Base-by-base conservation (phyloP, 2,329 filamentous ascomycete genomes). In the Fusarium subtropicale region DNA sequence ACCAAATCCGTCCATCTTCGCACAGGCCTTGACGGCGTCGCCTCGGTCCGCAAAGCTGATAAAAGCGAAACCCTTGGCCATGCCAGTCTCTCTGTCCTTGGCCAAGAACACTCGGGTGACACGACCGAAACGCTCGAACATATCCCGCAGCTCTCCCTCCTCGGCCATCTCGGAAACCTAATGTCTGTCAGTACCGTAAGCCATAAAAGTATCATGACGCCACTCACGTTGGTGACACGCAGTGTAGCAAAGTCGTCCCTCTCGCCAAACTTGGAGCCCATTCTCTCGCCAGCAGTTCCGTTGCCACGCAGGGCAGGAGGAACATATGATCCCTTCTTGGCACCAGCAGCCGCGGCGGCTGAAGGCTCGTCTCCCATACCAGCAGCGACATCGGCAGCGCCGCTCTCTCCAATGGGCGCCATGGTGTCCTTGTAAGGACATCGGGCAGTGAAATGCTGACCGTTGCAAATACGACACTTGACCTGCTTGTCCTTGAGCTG, bases 371-470 rank as follows among this genome's bases (percentile, higher is more conserved):
- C 85, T 72, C 80, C 82, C 81, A 86, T 81, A 58, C 85, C 86
- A 50, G 85, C 86, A 34, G 85, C 87, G 30, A 83, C 82, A 68
- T 90, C 88, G 66, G 81, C 86, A 33, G 78, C 78, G 47, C 79
- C 80, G 58, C 82, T 84, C 80, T 90, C 88, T 72, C 90, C 90
- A 66, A 94, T 89, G 38, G 92, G 96, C 36, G 95, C 94, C 94
- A 99, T 97, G 76, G 95, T 99, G 81, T 98, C 96, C 87, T 98
- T 99, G 91, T 97, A 99, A 36, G 96, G 96, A 89, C 96, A 99
- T 81, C 96, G 91, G 74, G 95, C 95, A 42, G 96, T 99, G 87
- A 98, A 99, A 89, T 99, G 96, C 86, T 99, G 96, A 79, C 95
- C 96, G 80, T 91, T 92, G 85, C 96, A 99, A 80, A 99, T 98